phyloP scores from a whole-genome alignment of 306 rosid species.

The Senna siamea region DNA sequence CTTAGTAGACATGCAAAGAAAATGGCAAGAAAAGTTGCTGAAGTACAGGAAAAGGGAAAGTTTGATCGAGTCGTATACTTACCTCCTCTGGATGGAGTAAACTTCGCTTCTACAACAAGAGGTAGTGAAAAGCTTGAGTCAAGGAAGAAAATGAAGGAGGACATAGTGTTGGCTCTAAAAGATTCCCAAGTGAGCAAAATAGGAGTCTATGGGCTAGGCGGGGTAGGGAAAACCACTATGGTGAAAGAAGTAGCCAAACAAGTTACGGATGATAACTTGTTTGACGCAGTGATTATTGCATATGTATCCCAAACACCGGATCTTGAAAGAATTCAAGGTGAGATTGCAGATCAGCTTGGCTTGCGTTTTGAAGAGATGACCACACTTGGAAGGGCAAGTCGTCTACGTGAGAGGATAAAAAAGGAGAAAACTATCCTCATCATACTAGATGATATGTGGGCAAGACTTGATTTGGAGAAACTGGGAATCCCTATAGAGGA shows the following conservation, averaged over 20 bases:
- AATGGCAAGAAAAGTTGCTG: neutral
- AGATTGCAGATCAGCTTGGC: too few relatives aligned
- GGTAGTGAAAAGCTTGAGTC: neutral
- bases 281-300: too few relatives aligned
- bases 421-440: neutral
- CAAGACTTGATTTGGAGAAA: neutral
- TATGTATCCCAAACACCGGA: too few relatives aligned
- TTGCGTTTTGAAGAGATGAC: neutral
- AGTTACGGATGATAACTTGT: too few relatives aligned
- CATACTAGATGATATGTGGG: neutral
- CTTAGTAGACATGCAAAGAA: constrained; percentile 6
- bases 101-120: neutral
- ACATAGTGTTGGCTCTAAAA: neutral
- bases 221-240: too few relatives aligned
- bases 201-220: too few relatives aligned
- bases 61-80: neutral
- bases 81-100: neutral
- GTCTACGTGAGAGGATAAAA: neutral
- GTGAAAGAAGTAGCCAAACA: too few relatives aligned
- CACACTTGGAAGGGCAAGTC: neutral
- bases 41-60: neutral
- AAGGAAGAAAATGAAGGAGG: neutral
- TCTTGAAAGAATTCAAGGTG: too few relatives aligned
- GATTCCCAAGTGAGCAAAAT: neutral
- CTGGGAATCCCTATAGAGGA: neutral